Conservation (phyloP, 176 grass and related monocot species). For the Avena atlantica region DNA sequence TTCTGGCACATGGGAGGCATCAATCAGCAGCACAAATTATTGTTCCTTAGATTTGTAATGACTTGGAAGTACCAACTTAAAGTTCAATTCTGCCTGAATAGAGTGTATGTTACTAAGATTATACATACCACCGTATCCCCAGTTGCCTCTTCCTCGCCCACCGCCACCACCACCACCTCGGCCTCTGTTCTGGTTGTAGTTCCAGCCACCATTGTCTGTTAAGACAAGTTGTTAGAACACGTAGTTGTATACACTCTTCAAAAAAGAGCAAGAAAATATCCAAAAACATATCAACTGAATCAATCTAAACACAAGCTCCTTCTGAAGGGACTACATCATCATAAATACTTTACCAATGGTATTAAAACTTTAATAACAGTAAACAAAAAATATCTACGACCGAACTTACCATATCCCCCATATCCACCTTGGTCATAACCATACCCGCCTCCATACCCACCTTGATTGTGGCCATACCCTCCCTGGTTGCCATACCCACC, state of each 20-base stretch:
- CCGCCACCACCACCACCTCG: conserved; percentile 50
- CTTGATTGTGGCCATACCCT: conserved; percentile 73
- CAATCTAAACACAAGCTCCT: neutral
- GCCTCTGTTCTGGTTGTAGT: conserved; percentile 64
- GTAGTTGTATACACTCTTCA: neutral
- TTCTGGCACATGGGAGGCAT: neutral
- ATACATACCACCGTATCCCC: conserved; percentile 79
- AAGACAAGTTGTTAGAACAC: conserved; percentile 26
- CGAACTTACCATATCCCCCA: conserved; percentile 66
- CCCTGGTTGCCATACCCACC: conserved; percentile 65
- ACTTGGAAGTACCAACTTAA: neutral
- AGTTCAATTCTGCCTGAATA: conserved; percentile 2
- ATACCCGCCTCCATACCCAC: conserved; percentile 73
- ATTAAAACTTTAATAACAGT: conserved; percentile 25
- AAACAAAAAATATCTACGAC: conserved; percentile 22
- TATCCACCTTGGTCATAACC: conserved; percentile 86
- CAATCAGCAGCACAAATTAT: conserved; percentile 5
- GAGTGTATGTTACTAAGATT: conserved; percentile 17
- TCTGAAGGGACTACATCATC: neutral
- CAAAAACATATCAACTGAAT: conserved; percentile 29
- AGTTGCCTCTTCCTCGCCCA: conserved; percentile 70
- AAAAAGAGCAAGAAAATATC: neutral
- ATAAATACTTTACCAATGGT: neutral
- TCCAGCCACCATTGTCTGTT: conserved; percentile 86
- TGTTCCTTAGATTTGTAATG: neutral